A percentile compares a stretch with the other conserved stretches of the same genome.
Conservation (phyloP, 129 eudicot genomes). For the Chrysanthemum lavandulifolium region DNA sequence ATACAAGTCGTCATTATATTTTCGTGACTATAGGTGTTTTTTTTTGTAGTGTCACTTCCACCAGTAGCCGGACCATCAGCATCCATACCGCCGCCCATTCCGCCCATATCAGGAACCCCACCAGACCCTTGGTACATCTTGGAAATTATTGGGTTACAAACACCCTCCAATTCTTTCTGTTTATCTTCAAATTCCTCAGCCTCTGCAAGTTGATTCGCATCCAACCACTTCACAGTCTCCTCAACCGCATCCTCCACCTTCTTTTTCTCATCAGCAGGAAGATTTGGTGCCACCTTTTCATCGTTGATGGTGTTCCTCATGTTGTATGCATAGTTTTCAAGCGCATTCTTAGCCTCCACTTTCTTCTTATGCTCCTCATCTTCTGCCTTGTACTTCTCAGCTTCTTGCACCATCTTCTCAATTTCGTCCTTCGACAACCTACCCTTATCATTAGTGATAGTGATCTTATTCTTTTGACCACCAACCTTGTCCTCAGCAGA, state of each 20-base stretch:
- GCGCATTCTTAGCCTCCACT: conserved; percentile 24
- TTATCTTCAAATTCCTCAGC: conserved; percentile 47
- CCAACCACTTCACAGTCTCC: conserved; percentile 44
- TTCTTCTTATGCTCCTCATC: conserved; percentile 48
- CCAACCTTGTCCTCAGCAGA: conserved; percentile 59
- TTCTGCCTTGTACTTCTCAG: conserved; percentile 50
- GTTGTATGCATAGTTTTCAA: too few species aligned
- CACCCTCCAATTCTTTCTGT: conserved; percentile 45
- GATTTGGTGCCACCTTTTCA: conserved; percentile 38
- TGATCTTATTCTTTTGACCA: conserved; percentile 58
- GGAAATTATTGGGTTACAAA: conserved; percentile 48
- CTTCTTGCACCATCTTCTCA: conserved; percentile 53
- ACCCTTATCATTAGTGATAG: conserved; percentile 42
- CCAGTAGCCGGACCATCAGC: conserved; percentile 19
- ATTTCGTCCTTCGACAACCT: conserved; percentile 49
- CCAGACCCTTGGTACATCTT: conserved; percentile 32
- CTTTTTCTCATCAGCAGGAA: conserved; percentile 34
- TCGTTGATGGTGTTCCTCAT: conserved; percentile 47
- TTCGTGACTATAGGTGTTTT: too few species aligned
- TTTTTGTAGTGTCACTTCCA: too few species aligned
- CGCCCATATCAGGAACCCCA: conserved; percentile 7
- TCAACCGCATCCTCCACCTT: conserved; percentile 54
- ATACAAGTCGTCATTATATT: too few species aligned
- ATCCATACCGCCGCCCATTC: background rate
- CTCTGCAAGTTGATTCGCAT: conserved; percentile 46